Base-by-base conservation (phyloP, 2,329 filamentous ascomycete genomes). In the Sordariomycetes sp. region DNA sequence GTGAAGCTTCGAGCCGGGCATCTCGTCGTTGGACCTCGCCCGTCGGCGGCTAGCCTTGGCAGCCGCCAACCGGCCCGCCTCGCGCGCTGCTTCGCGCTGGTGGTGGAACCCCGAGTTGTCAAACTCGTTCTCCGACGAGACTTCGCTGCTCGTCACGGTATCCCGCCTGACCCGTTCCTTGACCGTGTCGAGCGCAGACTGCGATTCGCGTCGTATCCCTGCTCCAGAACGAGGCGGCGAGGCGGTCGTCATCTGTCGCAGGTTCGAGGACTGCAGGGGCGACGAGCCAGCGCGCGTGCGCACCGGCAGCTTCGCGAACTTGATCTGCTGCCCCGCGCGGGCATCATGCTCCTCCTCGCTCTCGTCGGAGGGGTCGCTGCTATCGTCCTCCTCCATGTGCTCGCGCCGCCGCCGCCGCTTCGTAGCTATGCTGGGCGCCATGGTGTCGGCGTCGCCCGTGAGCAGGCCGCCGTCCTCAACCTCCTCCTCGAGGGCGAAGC, bases 221-320 rank as follows among this genome's bases (percentile, higher is more conserved):
- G 61, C 74, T 7, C 57, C 57, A 59, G 62, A 74, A 3, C 76
- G 72, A 6, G 77, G 77, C 2, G 78, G 78, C 2, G 75, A 70
- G 54, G 73, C 68, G 10, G 65, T 65, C n/a, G 69, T 70, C 4
- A 20, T 72, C 3, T 78, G 75, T 52, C 77, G 76, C 28, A 82
- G 70, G 59, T 79, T 82, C 17, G 84, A 84, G 15, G 79, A 81
- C 62, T 89, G 85, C 42, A 88, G 84, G 3, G 92, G 92, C 53
- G 92, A 96, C 0, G 91, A 96, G 12, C 89, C 92, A 28, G 91
- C 89, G 58, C 92, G 84, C 62, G 84, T 84, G 34, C 91, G 82
- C 51, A 96, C 80, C 1, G 94, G 92, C 89, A 96, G 92, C 72
- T 97, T 97, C 54, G 87, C 84, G 70, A 99, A 99, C 66, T 92